Base-by-base conservation (phyloP, 805 yeast species). In the Barnettozyma botsteinii region DNA sequence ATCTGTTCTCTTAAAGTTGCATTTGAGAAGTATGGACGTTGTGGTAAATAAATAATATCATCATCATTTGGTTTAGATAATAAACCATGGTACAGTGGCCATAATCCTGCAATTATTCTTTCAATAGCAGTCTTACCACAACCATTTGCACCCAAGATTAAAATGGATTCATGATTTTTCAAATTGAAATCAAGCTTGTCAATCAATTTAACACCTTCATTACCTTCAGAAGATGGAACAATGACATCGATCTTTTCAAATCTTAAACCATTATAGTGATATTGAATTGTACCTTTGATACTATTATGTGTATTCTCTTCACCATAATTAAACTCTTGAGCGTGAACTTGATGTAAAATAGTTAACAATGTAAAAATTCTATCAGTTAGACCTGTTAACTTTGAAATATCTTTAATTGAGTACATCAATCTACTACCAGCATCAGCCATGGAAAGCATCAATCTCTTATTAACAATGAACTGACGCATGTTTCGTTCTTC, bases 381-480 rank as follows among this genome's bases (percentile, higher is more conserved):
- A 52, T 86, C 91, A 1, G 96, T 86, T 57, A 85, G 83, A 11
- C 97, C 96, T 1, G 95, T 85, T 40, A 89, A 71, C 59, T 81
- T 89, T n/a, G 93, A 83, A 18, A 89, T 73, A 61, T 88, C 96
- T 59, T 89, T 89, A 50, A 88, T 84, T 2, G 97, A 87, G 61
- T 86, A 87, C 96, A 89, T 88, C 64, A 89, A 72, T 50, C 96
- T 72, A 12, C 94, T 83, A 5, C 97, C 97, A 0, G 98, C 96
- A 64, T 89, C 98, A 5, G 96, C 95, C 57, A 89, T 71, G 4
- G 93, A 82, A 49, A 89, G 72, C 85, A 89, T 81, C 48, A 89
- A 70, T 55, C 98, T 73, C 65, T 89, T 89, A 67, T 89, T 89
- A 40, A 86, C 88, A 52, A 89, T 81, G 52, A 88, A 89, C 50